phyloP scores from a whole-genome alignment of 352 stramenopile species.

The Pythium diclinum region DNA sequence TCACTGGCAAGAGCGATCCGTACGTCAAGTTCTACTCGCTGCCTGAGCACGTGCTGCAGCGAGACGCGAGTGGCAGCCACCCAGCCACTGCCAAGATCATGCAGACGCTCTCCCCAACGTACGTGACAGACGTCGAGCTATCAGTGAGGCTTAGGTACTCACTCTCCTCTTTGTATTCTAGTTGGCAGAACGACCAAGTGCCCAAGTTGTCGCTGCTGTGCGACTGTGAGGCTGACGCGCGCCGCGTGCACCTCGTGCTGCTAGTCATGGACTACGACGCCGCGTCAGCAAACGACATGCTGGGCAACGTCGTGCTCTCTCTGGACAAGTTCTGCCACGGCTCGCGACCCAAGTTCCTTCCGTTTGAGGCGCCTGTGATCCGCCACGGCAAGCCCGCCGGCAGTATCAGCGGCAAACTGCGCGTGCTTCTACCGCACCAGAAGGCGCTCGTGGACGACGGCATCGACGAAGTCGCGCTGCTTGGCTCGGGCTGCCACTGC shows the following conservation, averaged over 20 bases:
- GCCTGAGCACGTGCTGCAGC: slow-evolving; percentile 48
- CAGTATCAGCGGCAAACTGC: slow-evolving; percentile 47
- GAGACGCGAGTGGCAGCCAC: slow-evolving; percentile 44
- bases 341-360: slow-evolving; percentile 36
- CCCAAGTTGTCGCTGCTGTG: slow-evolving; percentile 58
- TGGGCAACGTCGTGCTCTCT: slow-evolving; percentile 59
- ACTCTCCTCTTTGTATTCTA: slow-evolving; percentile 18
- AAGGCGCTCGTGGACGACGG: slow-evolving; percentile 3
- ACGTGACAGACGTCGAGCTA: slow-evolving; percentile 13
- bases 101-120: slow-evolving; percentile 60
- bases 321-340: slow-evolving; percentile 52
- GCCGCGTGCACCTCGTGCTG: slow-evolving; percentile 66
- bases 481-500: slow-evolving; percentile 50
- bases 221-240: slow-evolving; percentile 48
- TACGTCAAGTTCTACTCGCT: slow-evolving; percentile 77
- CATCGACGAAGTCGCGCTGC: slow-evolving; percentile 20
- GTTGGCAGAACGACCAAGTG: slow-evolving; percentile 62
- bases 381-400: slow-evolving; percentile 58
- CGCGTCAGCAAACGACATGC: slow-evolving; percentile 63
- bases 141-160: neutral
- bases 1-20: slow-evolving; percentile 72
- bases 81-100: slow-evolving; percentile 60
- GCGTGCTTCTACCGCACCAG: slow-evolving; percentile 59
- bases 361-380: slow-evolving; percentile 50
- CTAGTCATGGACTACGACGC: slow-evolving; percentile 83